phyloP scores from a whole-genome alignment of 176 grass and related monocot species.

The Carex parvula region DNA sequence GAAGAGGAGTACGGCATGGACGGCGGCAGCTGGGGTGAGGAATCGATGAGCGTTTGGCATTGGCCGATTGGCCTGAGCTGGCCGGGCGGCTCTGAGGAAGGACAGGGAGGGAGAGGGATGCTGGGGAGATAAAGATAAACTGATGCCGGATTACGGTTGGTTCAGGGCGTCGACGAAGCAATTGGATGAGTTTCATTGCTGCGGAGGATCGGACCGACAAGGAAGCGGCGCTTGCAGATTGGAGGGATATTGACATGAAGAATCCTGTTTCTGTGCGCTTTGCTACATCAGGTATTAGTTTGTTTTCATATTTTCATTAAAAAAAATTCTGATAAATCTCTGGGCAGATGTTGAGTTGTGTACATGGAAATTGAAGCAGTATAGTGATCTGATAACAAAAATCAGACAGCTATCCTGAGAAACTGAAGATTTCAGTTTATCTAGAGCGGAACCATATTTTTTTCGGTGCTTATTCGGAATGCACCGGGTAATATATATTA shows the following conservation, averaged over 20 bases:
- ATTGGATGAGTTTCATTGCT: slow-evolving; percentile 57
- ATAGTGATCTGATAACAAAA: not conserved
- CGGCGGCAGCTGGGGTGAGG: slow-evolving; percentile 46
- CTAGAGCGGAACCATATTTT: no score
- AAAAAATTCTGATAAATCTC: not conserved
- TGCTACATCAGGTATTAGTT: slow-evolving; percentile 49
- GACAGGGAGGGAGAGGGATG: slow-evolving; percentile 29
- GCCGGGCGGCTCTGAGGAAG: slow-evolving; percentile 60
- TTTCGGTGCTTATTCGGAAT: no score
- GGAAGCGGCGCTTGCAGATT: slow-evolving; percentile 52
- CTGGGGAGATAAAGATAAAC: slow-evolving; percentile 90
- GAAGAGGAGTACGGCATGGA: slow-evolving; percentile 37
- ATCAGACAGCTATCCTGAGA: no score
- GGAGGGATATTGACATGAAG: slow-evolving; percentile 39
- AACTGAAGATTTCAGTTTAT: no score
- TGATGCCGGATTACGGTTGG: slow-evolving; percentile 56
- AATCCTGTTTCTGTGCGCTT: slow-evolving; percentile 50
- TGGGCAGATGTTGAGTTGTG: not conserved
- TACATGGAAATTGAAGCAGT: not conserved
- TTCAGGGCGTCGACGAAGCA: slow-evolving; percentile 51
- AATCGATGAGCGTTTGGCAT: slow-evolving; percentile 51
- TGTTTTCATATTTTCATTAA: no score
- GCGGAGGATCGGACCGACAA: slow-evolving; percentile 1
- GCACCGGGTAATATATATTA: no score
- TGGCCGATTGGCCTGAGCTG: slow-evolving; percentile 58